Conservation (phyloP, 257 asterid genomes). For the Jasminum sambac region DNA sequence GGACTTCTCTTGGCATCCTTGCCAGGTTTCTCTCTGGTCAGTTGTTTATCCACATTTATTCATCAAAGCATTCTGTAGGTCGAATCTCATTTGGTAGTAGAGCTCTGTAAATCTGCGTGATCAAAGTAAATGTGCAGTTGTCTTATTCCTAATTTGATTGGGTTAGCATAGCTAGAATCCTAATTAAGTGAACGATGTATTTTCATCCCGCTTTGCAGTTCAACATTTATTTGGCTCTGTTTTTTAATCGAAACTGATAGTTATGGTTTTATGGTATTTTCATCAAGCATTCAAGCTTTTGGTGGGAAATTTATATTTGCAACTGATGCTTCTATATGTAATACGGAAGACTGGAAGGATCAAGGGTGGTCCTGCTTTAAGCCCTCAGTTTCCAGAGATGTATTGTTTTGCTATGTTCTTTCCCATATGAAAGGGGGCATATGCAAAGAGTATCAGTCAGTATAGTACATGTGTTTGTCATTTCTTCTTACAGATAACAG, state of each 20-base stretch:
- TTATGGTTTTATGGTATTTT: not conserved
- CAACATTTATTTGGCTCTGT: not conserved
- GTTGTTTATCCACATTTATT: not conserved
- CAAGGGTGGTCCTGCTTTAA: not conserved
- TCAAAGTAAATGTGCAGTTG: not conserved
- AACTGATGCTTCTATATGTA: conserved; percentile 7
- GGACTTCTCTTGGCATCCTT: conserved; percentile 67
- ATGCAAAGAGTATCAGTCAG: not conserved
- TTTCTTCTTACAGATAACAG: not conserved
- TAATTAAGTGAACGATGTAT: not conserved
- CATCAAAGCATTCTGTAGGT: not conserved
- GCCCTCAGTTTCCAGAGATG: not conserved
- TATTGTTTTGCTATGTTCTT: not conserved
- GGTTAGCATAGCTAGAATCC: not conserved
- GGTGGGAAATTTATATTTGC: not conserved
- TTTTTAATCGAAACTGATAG: not conserved
- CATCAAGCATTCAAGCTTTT: too few relatives aligned
- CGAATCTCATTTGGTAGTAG: not conserved
- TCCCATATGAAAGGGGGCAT: not conserved
- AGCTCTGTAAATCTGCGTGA: not conserved
- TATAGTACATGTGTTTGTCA: conserved; percentile 2
- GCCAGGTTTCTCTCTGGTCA: conserved; percentile 57
- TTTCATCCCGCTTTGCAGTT: not conserved
- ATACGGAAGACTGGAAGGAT: too few relatives aligned
- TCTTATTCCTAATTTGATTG: not conserved